Percentiles rank a stretch among this genome's conserved stretches.
Conservation (phyloP, 2,329 filamentous ascomycete species). For the Colletotrichum cereale region DNA sequence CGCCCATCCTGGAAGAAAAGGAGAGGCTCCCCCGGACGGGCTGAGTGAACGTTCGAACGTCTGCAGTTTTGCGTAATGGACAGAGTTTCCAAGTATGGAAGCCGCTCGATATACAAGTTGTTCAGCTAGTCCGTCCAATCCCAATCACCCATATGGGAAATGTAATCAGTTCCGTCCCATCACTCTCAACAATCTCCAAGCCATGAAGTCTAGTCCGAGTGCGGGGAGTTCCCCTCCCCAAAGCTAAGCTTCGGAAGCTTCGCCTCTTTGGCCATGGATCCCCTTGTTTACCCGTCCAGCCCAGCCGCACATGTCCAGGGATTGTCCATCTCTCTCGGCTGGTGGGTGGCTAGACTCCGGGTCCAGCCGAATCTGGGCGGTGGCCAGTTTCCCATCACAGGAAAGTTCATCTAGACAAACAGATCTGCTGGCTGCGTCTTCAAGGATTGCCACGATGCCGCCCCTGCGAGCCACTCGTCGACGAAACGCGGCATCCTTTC, state of each 20-base stretch:
- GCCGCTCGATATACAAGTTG: not conserved
- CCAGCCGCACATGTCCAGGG: slow-evolving; percentile 1
- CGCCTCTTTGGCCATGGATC: not conserved
- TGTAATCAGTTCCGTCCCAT: not conserved
- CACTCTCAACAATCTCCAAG: not conserved
- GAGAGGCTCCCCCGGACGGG: slow-evolving; percentile 19
- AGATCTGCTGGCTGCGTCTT: too few relatives aligned
- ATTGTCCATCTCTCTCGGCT: not conserved
- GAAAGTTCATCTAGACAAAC: not conserved
- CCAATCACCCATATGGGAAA: not conserved
- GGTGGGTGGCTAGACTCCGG: not conserved
- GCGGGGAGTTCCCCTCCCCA: not conserved
- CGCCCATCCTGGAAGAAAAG: slow-evolving; percentile 30
- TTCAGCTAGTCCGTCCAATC: not conserved
- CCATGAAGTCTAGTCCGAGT: not conserved
- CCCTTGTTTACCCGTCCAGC: not conserved
- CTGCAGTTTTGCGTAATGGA: not conserved
- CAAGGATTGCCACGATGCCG: not conserved
- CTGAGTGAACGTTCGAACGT: not conserved
- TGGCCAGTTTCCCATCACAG: not conserved
- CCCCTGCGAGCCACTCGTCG: not conserved
- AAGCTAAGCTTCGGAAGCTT: not conserved
- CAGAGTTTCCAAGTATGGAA: not conserved
- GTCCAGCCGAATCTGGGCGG: not conserved
- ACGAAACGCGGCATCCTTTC: not conserved